Evolutionary conservation across 1,284 basidiomycete species (phyloP), one percentile per base, ranked within the genome.

Genomic region (Vanrija sp.): DNA sequence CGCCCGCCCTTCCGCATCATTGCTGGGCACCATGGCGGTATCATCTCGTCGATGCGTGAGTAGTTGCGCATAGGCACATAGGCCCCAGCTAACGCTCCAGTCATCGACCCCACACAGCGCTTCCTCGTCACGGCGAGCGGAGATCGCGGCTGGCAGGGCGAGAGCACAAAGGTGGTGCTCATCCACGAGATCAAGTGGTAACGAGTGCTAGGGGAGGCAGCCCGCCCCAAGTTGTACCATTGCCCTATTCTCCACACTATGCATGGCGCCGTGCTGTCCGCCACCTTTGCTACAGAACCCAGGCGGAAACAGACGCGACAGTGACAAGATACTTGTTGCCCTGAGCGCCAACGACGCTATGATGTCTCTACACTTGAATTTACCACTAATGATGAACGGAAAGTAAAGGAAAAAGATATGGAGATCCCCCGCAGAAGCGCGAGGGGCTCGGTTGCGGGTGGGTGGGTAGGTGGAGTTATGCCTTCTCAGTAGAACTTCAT

Each of bases 21-120:
- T 37, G 88, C 93, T 5, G 95, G 95, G 0, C 94, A 98, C 76
- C 91, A 97, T 75, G 93, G 94, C 25, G 94, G 92, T 2, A 88
- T 86, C 56, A 83, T 97, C 16, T 95, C 91, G 5, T 86, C 88
- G 63, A 88, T 96, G 83, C 73, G 91, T 94, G 74, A 69, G 86
- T 77, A 16, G 38, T 37, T 38, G 4, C 20, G 3, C 25, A 9
- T n/a, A n/a, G n/a, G n/a, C n/a, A n/a, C n/a, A 9, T 36, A 9
- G 19, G 47, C 41, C 39, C 18, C 18, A 31, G 25, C 38, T 51
- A 10, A 54, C 14, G 37, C 24, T n/a, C 8, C 67, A 96, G 93
- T 94, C 58, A 81, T 98, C 45, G 95, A 98, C 78, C 83, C 87
- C 27, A 86, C 85, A 3, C 86, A 84, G 22, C 80, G 85, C 51